A percentile compares a stretch with the other conserved stretches of the same genome.
Evolutionary conservation across 2,329 filamentous ascomycete genomes (phyloP).

Genomic region (Neonectria coccinea): DNA sequence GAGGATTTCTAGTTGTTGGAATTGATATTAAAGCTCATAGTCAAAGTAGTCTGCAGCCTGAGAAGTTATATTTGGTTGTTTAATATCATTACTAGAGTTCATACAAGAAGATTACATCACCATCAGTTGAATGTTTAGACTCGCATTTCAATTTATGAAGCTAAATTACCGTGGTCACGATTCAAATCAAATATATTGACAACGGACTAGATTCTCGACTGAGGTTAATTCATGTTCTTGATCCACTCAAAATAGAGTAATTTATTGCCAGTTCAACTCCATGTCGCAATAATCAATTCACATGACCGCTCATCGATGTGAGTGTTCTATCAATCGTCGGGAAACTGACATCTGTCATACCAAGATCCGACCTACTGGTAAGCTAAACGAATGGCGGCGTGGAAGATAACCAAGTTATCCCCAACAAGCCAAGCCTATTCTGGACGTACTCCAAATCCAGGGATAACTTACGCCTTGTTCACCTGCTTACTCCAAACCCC

Average conservation of each 20-base stretch:
- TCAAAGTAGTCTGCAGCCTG: too few species aligned
- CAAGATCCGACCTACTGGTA: background rate
- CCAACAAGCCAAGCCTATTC: background rate
- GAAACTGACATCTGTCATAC: background rate
- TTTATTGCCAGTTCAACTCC: background rate
- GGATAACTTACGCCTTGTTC: background rate
- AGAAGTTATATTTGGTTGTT: background rate
- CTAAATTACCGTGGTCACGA: too few species aligned
- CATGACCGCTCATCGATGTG: background rate
- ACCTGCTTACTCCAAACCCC: slow-evolving; percentile 2
- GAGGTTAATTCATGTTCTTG: background rate
- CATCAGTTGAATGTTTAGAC: background rate
- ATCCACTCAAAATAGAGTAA: background rate
- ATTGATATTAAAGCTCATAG: background rate
- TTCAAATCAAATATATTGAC: too few species aligned
- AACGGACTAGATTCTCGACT: too few species aligned
- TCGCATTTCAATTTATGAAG: too few species aligned
- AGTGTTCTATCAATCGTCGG: background rate
- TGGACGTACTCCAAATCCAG: slow-evolving; percentile 3
- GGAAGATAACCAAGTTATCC: slow-evolving; percentile 7
- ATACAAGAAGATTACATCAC: background rate
- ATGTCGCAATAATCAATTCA: background rate
- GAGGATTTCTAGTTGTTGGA: background rate
- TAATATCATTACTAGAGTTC: background rate
- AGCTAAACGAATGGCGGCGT: background rate